phyloP scores from a whole-genome alignment of 306 rosid species.

The Ammopiptanthus mongolicus region DNA sequence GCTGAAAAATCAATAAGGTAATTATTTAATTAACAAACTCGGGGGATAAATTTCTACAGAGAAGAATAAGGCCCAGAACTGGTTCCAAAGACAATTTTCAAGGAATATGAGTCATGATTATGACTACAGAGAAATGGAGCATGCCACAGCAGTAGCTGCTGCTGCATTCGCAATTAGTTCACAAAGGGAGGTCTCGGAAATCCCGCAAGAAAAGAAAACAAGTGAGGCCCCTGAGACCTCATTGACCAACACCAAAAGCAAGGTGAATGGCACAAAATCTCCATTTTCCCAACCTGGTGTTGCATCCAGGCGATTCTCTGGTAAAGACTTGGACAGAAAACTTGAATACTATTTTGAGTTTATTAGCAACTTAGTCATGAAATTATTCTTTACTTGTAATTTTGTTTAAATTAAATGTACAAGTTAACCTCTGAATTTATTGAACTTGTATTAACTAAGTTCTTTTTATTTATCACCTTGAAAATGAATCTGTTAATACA shows the following conservation, averaged over 20 bases:
- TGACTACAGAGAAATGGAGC: constrained; percentile 45
- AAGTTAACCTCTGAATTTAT: no score
- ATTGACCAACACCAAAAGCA: constrained; percentile 28
- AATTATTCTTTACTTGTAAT: no score
- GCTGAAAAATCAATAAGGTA: neutral
- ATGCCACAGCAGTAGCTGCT: constrained; percentile 67
- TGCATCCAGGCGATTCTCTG: constrained; percentile 39
- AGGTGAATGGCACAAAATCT: constrained; percentile 27
- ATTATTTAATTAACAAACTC: neutral
- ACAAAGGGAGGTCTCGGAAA: constrained; percentile 31
- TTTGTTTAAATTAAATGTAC: no score
- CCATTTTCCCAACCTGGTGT: constrained; percentile 20
- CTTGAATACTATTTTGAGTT: neutral
- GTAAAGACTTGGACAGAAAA: constrained; percentile 31
- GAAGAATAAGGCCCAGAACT: constrained; percentile 43
- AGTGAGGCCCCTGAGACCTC: constrained; percentile 16
- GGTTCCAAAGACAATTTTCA: constrained; percentile 50
- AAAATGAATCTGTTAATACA: no score
- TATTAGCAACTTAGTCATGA: neutral
- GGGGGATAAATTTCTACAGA: constrained; percentile 36
- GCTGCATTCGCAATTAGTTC: constrained; percentile 57
- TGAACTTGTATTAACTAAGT: no score
- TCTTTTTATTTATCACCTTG: no score
- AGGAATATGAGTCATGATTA: constrained; percentile 56
- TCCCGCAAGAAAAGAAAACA: neutral